These are phyloP conservation scores for Henckelia pumila DNA, from an alignment of 257 asterid genomes.

Conservation along the genomic window DNA sequence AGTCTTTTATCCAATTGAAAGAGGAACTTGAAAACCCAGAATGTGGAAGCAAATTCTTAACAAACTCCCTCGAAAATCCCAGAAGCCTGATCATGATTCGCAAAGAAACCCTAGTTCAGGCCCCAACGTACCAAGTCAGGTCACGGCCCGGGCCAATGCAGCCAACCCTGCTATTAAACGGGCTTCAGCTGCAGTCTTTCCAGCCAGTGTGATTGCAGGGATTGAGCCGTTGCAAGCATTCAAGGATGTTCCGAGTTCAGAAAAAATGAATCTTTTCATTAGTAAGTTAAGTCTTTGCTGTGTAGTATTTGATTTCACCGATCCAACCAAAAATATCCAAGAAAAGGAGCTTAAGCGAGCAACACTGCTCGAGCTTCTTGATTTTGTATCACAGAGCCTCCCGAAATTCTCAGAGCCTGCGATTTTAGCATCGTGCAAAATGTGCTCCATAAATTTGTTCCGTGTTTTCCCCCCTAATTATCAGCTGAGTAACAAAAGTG, in stretches of 20 bases:
- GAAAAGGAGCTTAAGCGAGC: constrained; percentile 75
- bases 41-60: constrained; percentile 83
- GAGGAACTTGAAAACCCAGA: constrained; percentile 21
- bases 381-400: constrained; percentile 64
- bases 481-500: constrained; percentile 33
- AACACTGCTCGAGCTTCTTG: constrained; percentile 76
- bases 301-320: constrained; percentile 74
- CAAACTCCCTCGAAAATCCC: constrained; percentile 66
- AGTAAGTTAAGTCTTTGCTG: constrained; percentile 91
- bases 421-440: constrained; percentile 71
- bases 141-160: constrained; percentile 35
- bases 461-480: constrained; percentile 66
- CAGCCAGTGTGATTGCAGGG: constrained; percentile 66
- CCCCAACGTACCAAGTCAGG: constrained; percentile 28
- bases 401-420: constrained; percentile 69
- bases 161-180: constrained; percentile 40
- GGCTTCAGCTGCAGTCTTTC: constrained; percentile 69
- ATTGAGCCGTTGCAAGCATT: constrained; percentile 83
- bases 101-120: constrained; percentile 39
- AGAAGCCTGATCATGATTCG: constrained; percentile 46
- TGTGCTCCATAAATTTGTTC: constrained; percentile 78
- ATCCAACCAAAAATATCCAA: constrained; percentile 48
- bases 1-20: constrained; percentile 15
- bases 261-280: constrained; percentile 75
- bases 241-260: constrained; percentile 71